Percentiles rank a stretch among this genome's conserved stretches.
Conservation (phyloP, 768 basidiomycete genomes). For the Panaeolus papilionaceus region DNA sequence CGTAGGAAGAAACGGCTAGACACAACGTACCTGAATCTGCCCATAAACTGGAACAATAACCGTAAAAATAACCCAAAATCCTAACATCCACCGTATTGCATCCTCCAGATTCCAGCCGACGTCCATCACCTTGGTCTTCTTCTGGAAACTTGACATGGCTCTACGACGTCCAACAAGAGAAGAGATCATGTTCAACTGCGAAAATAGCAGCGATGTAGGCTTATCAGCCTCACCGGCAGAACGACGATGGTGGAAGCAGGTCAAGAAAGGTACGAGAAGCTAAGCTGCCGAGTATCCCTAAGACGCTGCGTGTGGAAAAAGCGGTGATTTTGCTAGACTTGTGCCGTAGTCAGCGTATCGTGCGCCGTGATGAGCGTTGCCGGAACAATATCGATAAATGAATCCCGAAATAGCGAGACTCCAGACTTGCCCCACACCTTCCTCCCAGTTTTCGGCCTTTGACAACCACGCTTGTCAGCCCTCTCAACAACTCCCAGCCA, state of each 20-base stretch:
- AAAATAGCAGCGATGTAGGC: neutral
- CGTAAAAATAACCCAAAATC: constrained; percentile 7
- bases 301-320: neutral
- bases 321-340: neutral
- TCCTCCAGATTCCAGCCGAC: no score
- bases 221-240: neutral
- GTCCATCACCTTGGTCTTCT: neutral
- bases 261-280: neutral
- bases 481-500: neutral
- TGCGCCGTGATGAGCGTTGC: neutral
- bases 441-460: neutral
- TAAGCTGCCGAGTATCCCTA: neutral
- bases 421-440: neutral
- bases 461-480: neutral
- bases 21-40: neutral
- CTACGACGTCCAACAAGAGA: neutral
- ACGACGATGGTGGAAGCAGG: neutral
- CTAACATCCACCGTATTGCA: neutral
- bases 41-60: neutral
- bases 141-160: neutral
- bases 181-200: neutral
- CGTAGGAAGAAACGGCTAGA: neutral
- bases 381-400: constrained; percentile 6
- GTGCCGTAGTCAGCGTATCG: neutral
- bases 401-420: neutral